Base-by-base conservation (phyloP, 2,329 filamentous ascomycete species). In the Arthrinium phaeospermum region DNA sequence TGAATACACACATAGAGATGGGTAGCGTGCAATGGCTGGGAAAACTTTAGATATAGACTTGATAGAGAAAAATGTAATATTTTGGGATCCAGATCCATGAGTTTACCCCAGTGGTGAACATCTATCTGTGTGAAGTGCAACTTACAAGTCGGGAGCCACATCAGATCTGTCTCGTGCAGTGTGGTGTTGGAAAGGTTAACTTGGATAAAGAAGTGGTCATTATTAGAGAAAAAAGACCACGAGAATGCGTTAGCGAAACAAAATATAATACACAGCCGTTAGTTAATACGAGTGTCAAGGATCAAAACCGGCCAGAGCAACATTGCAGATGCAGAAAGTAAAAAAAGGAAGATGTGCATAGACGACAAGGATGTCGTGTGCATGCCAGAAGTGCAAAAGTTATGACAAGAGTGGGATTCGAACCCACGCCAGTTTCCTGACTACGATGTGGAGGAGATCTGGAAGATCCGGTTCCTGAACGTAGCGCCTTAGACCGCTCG, bases 371-470 rank as follows among this genome's bases (percentile, higher is more conserved):
- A 27, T 3, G 16, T 3, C 16, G 22, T 10, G 27, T 5, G 19
- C 5, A 37, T 7, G 4, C 1, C 30, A 73, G 72, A 76, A n/a
- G n/a, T 71, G 72, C 7, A 53, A 71, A 73, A 64, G 4, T 19
- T 64, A 7, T 81, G 80, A 82, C 77, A 76, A 80, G 78, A 81
- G 80, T 82, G 80, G 80, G 81, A 82, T 78, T 82, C 79, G 80
- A 82, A 82, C 81, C 81, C 81, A 82, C 80, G 81, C 79, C 80
- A 80, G 81, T 80, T 80, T 77, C 79, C 79, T 78, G 78, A 80
- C 78, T 78, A 77, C 79, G 79, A 80, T 64, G 34, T 64, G 53
- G 27, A 34, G 27, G 8, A 34, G 27, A 61, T 64, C 57, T n/a
- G 27, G 16, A 24, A 64, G 57, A 64, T 41, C 19, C 19, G 3